Percentiles rank a stretch among this genome's conserved stretches.
Evolutionary conservation across 805 yeast genomes (phyloP).

Genomic region (Metschnikowia bowlesiae): DNA sequence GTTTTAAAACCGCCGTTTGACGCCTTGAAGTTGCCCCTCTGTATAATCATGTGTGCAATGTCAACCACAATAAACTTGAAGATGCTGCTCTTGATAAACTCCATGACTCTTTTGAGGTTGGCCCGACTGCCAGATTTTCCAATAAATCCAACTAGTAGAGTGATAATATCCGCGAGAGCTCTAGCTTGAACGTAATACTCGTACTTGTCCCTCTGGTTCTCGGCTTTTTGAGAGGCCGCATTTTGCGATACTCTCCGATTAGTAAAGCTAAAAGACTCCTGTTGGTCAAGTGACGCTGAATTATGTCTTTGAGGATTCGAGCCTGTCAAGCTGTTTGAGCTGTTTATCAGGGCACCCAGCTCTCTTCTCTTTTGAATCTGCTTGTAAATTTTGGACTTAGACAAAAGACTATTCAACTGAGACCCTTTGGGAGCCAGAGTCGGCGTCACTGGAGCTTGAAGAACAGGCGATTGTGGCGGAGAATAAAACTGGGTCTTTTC

Average conservation of each 20-base stretch:
- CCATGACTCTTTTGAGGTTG: conserved; percentile 27
- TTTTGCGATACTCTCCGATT: conserved; percentile 14
- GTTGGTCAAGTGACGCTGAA: conserved; percentile 16
- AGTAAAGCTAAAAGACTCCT: conserved; percentile 10
- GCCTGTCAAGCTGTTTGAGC: conserved; percentile 13
- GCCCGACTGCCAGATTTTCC: conserved; percentile 13
- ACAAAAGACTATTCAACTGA: conserved; percentile 19
- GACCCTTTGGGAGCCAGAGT: conserved; percentile 4
- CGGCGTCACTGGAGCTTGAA: conserved; percentile 1
- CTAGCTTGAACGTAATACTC: conserved; percentile 32
- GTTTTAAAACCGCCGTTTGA: neutral
- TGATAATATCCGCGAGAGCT: conserved; percentile 16
- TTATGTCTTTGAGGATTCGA: conserved; percentile 22
- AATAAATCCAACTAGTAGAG: conserved; percentile 7
- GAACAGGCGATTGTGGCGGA: conserved; percentile 1
- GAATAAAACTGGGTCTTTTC: neutral
- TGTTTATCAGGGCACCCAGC: conserved; percentile 20
- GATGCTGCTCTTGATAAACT: conserved; percentile 31
- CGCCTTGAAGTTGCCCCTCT: conserved; percentile 5
- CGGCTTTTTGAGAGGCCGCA: conserved; percentile 20
- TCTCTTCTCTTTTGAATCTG: conserved; percentile 35
- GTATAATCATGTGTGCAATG: conserved; percentile 30
- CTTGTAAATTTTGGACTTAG: conserved; percentile 35
- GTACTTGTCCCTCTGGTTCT: conserved; percentile 29
- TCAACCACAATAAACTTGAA: conserved; percentile 37